Evolutionary conservation across 2,329 filamentous ascomycete species (phyloP).

Genomic region (Acarospora socialis): DNA sequence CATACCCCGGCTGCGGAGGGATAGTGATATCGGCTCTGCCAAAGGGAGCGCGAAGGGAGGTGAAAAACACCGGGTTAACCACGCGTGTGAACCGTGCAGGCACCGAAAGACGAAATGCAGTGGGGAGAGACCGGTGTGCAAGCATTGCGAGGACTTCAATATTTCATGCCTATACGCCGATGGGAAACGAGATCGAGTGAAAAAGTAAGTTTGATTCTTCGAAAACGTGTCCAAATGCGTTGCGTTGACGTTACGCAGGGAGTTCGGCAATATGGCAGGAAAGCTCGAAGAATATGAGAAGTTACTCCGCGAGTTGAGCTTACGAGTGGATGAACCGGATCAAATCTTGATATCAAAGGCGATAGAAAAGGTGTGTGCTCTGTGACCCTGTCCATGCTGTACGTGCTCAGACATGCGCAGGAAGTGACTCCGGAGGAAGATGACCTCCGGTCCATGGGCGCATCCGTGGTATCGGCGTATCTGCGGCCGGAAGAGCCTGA

Average conservation of each 20-base stretch:
- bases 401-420: background rate
- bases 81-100: constrained; percentile 14
- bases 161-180: constrained; percentile 10
- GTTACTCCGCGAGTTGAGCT: constrained; percentile 7
- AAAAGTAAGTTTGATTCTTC: constrained; percentile 7
- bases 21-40: constrained; percentile 5
- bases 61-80: constrained; percentile 11
- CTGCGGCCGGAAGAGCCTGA: background rate
- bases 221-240: background rate
- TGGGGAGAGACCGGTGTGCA: constrained; percentile 12
- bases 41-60: constrained; percentile 3
- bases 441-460: background rate
- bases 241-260: constrained; percentile 2
- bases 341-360: constrained; percentile 5
- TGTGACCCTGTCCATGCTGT: too few relatives aligned
- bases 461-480: background rate
- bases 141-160: constrained; percentile 11
- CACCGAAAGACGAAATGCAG: constrained; percentile 13
- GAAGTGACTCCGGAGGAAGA: background rate
- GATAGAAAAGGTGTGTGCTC: constrained; percentile 8
- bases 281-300: constrained; percentile 8
- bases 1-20: constrained; percentile 8
- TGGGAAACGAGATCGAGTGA: constrained; percentile 12
- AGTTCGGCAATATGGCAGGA: constrained; percentile 9
- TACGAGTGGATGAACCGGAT: constrained; percentile 6